A percentile compares a stretch with the other conserved stretches of the same genome.
phyloP scores from a whole-genome alignment of 768 basidiomycete genomes.

The Lactarius hengduanensis region DNA sequence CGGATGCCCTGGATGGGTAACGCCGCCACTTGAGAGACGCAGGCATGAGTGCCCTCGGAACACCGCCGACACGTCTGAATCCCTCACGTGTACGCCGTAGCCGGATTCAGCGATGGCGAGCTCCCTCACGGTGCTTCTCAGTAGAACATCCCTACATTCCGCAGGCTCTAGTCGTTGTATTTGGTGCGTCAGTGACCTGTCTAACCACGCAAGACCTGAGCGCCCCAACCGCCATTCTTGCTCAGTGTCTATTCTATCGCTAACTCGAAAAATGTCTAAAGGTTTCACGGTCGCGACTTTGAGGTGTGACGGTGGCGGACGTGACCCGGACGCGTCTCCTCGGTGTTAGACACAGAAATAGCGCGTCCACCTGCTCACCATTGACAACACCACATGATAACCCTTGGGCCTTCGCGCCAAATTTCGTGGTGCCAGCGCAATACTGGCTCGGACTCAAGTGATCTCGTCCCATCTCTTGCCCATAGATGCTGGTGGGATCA shows the following conservation, averaged over 20 bases:
- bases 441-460: neutral
- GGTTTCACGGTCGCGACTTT: neutral
- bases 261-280: neutral
- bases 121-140: neutral
- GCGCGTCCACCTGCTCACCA: neutral
- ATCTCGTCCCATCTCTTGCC: neutral
- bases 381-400: neutral
- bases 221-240: constrained; percentile 10
- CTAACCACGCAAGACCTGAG: neutral
- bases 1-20: constrained; percentile 2
- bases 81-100: neutral
- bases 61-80: neutral
- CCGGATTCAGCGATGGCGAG: neutral
- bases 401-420: neutral
- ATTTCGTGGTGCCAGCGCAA: constrained; percentile 12
- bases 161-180: neutral
- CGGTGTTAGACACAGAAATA: neutral
- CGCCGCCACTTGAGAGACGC: neutral
- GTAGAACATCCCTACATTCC: neutral
- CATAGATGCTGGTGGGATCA: neutral
- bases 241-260: constrained; percentile 1
- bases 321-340: neutral
- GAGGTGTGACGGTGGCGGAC: neutral
- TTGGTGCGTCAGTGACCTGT: neutral
- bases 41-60: neutral